Evolutionary conservation across 805 yeast genomes (phyloP).

Genomic region (Sugiyamaella valdiviana): DNA sequence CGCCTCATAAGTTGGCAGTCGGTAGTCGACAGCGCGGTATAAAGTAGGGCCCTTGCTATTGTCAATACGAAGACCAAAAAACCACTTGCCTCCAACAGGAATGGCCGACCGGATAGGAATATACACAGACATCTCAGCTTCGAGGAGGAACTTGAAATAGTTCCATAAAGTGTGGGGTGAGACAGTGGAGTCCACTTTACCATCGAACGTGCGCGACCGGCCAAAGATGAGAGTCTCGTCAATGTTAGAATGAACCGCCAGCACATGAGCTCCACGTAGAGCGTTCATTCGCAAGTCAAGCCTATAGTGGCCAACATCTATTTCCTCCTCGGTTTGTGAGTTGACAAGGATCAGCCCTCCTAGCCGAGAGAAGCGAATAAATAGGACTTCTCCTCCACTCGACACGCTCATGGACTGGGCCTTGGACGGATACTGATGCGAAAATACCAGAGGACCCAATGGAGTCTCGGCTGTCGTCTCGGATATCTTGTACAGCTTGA

Average conservation of each 20-base stretch:
- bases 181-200: not conserved
- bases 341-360: slow-evolving; percentile 23
- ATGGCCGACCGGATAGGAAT: slow-evolving; percentile 6
- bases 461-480: slow-evolving; percentile 2
- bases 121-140: slow-evolving; percentile 11
- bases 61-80: slow-evolving; percentile 3
- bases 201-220: slow-evolving; percentile 9
- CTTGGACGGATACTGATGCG: slow-evolving; percentile 21
- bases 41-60: not conserved
- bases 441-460: slow-evolving; percentile 11
- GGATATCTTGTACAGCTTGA: slow-evolving; percentile 7
- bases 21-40: not conserved
- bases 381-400: slow-evolving; percentile 16
- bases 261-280: slow-evolving; percentile 14
- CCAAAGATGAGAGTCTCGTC: slow-evolving; percentile 22
- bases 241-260: slow-evolving; percentile 14
- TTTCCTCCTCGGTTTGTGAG: slow-evolving; percentile 17
- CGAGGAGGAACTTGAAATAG: slow-evolving; percentile 14
- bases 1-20: not conserved
- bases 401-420: slow-evolving; percentile 19
- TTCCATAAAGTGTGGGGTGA: slow-evolving; percentile 15
- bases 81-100: not conserved
- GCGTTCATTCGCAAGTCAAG: slow-evolving; percentile 18
- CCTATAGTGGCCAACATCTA: slow-evolving; percentile 23
- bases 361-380: slow-evolving; percentile 19